Evolutionary conservation across 2,329 filamentous ascomycete species (phyloP), one percentile per base, ranked within the genome.

Genomic region (Pestalotiopsis sp.): DNA sequence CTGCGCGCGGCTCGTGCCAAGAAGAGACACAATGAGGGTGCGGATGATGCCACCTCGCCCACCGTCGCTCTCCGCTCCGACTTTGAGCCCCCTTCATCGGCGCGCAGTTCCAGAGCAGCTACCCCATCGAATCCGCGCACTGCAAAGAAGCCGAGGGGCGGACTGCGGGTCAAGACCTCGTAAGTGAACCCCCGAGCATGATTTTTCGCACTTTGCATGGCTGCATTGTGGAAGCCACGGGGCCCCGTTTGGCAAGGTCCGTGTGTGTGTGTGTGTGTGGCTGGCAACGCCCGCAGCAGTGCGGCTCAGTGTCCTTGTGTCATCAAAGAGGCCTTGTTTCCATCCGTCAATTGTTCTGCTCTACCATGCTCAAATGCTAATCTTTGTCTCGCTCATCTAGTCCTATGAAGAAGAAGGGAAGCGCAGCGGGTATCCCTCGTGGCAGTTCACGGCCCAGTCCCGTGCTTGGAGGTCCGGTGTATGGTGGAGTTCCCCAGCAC

Each of bases 381-480:
- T 71, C 57, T 67, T 52, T 20, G 7, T 62, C 17, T 62, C 6
- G 23, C 72, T 63, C 31, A 38, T 58, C 66, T 77, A 95, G 92
- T 73, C 92, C 92, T 59, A 86, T 91, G 79, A 95, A 95, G 83
- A 93, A 92, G 82, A 92, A 91, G 79, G 85, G 90, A 73, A 88
- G 89, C 72, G 87, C 90, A 73, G 91, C 90, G 78, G 92, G 91
- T 75, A 85, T 93, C 77, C 87, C 91, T 76, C 88, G 89, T 75
- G 81, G 85, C 73, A 86, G 86, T 82, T 90, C 91, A 80, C 85
- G 88, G 73, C 87, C 85, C 79, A 88, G 87, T 77, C 88, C 90
- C 72, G 81, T 87, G 75, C 84, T 85, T 77, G 88, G 86, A 80
- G 89, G 89, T 79, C 77, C 31, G 31, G 31, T 36, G 31, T 36